Evolutionary conservation across 352 stramenopile species (phyloP).

Genomic region (Albugo laibachii): DNA sequence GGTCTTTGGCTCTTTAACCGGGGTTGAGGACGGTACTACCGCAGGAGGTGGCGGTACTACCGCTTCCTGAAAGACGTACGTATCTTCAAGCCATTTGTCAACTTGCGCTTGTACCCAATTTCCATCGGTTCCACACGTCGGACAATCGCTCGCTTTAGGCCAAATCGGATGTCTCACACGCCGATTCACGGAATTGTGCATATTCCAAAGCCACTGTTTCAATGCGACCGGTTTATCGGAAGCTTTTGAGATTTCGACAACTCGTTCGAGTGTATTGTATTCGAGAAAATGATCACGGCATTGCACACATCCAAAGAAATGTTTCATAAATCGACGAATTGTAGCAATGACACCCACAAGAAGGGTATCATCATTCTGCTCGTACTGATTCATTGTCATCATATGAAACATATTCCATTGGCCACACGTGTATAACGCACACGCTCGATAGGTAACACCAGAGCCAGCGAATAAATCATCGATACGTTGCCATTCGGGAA

Average conservation of each 20-base stretch:
- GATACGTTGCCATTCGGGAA: slow-evolving; percentile 48
- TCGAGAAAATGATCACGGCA: slow-evolving; percentile 63
- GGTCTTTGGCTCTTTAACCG: slow-evolving; percentile 4
- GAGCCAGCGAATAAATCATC: slow-evolving; percentile 41
- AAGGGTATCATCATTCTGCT: slow-evolving; percentile 22
- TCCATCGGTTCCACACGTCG: slow-evolving; percentile 35
- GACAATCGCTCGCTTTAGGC: slow-evolving; percentile 51
- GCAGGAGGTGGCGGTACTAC: slow-evolving; percentile 13
- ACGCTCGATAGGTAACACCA: slow-evolving; percentile 41
- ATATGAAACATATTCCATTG: slow-evolving; percentile 81
- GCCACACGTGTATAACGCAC: slow-evolving; percentile 59
- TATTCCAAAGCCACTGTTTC: slow-evolving; percentile 65
- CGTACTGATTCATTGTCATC: slow-evolving; percentile 48
- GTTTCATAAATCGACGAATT: slow-evolving; percentile 66
- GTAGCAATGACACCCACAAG: slow-evolving; percentile 47
- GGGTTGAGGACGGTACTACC: slow-evolving; percentile 2
- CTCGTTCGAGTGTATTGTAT: slow-evolving; percentile 44
- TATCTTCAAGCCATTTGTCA: slow-evolving; percentile 49
- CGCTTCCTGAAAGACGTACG: slow-evolving; percentile 44
- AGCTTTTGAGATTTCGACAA: slow-evolving; percentile 39
- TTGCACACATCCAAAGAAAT: slow-evolving; percentile 67
- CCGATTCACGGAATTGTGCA: slow-evolving; percentile 74
- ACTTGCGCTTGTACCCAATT: slow-evolving; percentile 47
- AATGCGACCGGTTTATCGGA: slow-evolving; percentile 42
- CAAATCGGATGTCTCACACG: slow-evolving; percentile 49